phyloP scores from a whole-genome alignment of 169 alveolate genomes.

The Cryptosporidium felis region DNA sequence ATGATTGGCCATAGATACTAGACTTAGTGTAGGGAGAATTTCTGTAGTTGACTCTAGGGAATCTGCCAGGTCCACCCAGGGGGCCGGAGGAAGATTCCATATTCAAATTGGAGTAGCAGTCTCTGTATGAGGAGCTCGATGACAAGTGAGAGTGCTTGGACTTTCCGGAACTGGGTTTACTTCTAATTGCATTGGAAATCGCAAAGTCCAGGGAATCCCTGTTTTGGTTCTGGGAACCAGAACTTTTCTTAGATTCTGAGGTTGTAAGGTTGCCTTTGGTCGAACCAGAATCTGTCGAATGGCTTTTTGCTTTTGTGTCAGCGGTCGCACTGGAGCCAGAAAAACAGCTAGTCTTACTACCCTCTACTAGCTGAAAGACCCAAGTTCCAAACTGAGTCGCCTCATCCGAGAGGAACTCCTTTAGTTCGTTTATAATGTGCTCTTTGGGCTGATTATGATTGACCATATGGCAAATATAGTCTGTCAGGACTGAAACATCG shows the following conservation, averaged over 20 bases:
- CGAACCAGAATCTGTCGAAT: background rate
- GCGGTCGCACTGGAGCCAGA: background rate
- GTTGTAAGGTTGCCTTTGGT: background rate
- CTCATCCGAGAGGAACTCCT: conserved; percentile 62
- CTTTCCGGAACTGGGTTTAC: conserved; percentile 36
- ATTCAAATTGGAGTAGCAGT: background rate
- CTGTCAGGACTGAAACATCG: conserved; percentile 69
- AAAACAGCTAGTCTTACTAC: background rate
- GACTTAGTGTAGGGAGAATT: conserved; percentile 57
- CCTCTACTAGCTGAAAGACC: conserved; percentile 51
- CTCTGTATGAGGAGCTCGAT: background rate
- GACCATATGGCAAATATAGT: conserved; percentile 57
- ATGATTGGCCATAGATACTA: background rate
- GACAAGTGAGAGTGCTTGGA: background rate
- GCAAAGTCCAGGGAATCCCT: conserved; percentile 61
- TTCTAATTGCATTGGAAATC: conserved; percentile 62
- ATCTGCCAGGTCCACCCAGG: background rate
- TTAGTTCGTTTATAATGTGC: conserved; percentile 46
- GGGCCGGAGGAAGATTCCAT: conserved; percentile 40
- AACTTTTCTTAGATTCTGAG: background rate
- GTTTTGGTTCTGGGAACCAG: background rate
- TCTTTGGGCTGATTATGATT: conserved; percentile 64
- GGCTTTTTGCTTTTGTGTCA: background rate
- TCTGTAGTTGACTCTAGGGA: conserved; percentile 28
- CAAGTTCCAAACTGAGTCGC: conserved; percentile 65